phyloP scores from a whole-genome alignment of 352 stramenopile genomes.

The Pythium inflatum region DNA sequence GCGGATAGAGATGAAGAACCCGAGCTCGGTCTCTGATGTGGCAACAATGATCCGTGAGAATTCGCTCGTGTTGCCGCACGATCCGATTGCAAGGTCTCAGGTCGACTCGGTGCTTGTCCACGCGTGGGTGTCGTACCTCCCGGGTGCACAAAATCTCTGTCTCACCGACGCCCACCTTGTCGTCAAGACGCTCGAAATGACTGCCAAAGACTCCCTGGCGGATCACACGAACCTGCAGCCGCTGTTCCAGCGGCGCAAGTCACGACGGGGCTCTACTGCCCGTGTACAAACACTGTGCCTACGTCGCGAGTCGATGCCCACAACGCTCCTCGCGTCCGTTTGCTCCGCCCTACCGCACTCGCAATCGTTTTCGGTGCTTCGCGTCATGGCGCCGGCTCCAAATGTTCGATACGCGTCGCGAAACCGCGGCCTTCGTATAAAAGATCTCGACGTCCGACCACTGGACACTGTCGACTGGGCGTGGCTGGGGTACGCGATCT shows the following conservation, averaged over 20 bases:
- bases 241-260: neutral
- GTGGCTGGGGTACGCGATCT: conserved; percentile 12
- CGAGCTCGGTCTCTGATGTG: neutral
- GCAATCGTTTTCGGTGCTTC: neutral
- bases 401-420: neutral
- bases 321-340: neutral
- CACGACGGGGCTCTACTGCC: too few relatives aligned
- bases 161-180: neutral
- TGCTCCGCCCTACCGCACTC: conserved; percentile 1
- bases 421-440: neutral
- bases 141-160: neutral
- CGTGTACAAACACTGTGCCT: conserved; percentile 1
- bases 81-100: neutral
- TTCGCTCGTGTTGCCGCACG: neutral
- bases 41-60: neutral
- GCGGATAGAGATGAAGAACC: neutral
- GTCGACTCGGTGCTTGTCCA: neutral
- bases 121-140: neutral
- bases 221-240: neutral
- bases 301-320: neutral
- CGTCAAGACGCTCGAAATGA: neutral
- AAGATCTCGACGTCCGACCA: neutral
- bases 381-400: neutral
- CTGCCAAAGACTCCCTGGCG: neutral
- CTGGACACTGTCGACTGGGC: conserved; percentile 6